Evolutionary conservation across 2,329 filamentous ascomycete genomes (phyloP), one percentile per base, ranked within the genome.

Genomic region (Myrmaecium sp.): DNA sequence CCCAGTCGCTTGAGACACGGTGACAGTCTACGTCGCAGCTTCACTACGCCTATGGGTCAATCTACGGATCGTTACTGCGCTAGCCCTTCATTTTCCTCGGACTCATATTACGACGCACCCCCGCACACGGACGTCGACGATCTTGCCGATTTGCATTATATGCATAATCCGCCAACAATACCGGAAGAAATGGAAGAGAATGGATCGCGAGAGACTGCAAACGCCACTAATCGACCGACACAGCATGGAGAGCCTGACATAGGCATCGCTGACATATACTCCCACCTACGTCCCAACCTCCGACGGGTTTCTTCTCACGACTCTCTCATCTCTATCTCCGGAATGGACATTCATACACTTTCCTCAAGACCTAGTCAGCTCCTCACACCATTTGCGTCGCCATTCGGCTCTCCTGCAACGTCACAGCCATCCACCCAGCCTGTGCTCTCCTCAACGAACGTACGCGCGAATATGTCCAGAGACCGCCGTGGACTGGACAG

Each of bases 311-410:
- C 71, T 2, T 93, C 84, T 2, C 82, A 92, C 39, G 84, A 94
- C 46, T 92, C 81, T 11, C 74, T 94, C 33, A 67, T 94, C 38
- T 94, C 84, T 0, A 66, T 93, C 2, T 70, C 74, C 0, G 83
- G 82, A 2, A 74, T 93, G 47, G 86, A 94, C 44, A 91, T 93
- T 26, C 83, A 92, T 47, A 83, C 78, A 0, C 61, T 91, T 4
- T 74, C 75, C 40, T 64, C 66, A 2, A 69, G 78, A 4, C 80
- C 81, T 0, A 80, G 77, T 17, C 80, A 91, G 41, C 64, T 89
- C 31, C 68, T 74, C 11, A n/a, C n/a, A n/a, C n/a, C n/a, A n/a
- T n/a, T n/a, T n/a, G n/a, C n/a, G n/a, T 59, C 58, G 30, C 58
- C 60, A 17, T 59, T 60, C 29, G 55, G 54, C 10, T 57, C 60